Evolutionary conservation across 257 asterid genomes (phyloP), one percentile per base, ranked within the genome.

Genomic region (Solanum pennellii): DNA sequence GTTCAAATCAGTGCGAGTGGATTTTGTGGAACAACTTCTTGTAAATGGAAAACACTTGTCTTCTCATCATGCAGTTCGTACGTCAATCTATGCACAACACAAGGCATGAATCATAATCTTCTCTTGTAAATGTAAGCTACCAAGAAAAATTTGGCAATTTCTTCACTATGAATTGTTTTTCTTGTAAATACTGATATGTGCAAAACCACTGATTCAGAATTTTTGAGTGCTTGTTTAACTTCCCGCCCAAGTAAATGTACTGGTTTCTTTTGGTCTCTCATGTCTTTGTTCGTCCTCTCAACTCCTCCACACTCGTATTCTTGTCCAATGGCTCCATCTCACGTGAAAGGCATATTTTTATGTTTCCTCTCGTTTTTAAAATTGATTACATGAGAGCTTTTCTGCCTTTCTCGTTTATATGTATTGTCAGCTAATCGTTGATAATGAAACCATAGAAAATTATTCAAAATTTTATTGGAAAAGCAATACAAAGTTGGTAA

Each of bases 1-100:
- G 92, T 94, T 95, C 93, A 93, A 93, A 88, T 94, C 98, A 25
- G 94, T 95, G 49, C 97, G 99, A 9, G 93, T 94, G 25, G 98
- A 97, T 87, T 95, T 93, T 92, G 72, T 95, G 91, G 96, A 95
- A 88, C 99, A 97, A 93, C 90, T 95, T 88, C 93, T 95, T 20
- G 98, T 97, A 87, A 97, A 97, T 87, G 98, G 99, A 87, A 94
- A 93, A 85, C 82, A 89, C 73, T 71, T 94, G 91, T 86, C 95
- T 1, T 92, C 92, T 49, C 92, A 88, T 66, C 91, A 91, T 47
- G 93, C 94, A 56, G 92, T 92, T 73, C 94, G 88, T 85, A 90
- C 97, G 41, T 95, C 98, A 65, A 93, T 97, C 47, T 93, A 87
- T 62, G 96, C 98, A 15, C 98, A 95, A 91, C 96, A 93, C 91